Percentiles rank a stretch among this genome's conserved stretches.
Evolutionary conservation across 2,329 filamentous ascomycete genomes (phyloP).

Genomic region (Zymoseptoria tritici): DNA sequence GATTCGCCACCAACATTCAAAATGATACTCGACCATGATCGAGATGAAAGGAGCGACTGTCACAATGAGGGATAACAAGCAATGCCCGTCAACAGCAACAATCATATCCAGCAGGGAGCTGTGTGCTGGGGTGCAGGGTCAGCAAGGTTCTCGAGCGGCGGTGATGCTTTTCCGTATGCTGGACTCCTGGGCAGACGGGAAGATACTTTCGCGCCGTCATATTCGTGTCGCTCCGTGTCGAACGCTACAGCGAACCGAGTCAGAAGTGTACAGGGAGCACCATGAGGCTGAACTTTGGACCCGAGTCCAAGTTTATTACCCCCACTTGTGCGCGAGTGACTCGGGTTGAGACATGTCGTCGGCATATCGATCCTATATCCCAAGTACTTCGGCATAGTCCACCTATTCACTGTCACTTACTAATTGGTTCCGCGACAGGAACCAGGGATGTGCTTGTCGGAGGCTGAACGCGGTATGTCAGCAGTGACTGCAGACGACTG

Average conservation of each 20-base stretch:
- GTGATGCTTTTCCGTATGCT: not conserved
- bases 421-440: not conserved
- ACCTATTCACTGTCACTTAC: not conserved
- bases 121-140: not conserved
- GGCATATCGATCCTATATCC: not conserved
- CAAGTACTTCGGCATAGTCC: not conserved
- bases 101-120: not conserved
- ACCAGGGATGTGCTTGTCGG: not conserved
- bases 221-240: not conserved
- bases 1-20: not conserved
- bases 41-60: not conserved
- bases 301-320: not conserved
- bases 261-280: not conserved
- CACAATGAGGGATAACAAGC: not conserved
- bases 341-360: not conserved
- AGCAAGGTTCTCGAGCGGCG: not conserved
- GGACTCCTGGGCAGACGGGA: not conserved
- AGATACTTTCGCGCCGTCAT: not conserved
- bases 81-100: not conserved
- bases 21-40: not conserved
- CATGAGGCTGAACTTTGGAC: not conserved
- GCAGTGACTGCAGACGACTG: not conserved
- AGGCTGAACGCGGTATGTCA: not conserved
- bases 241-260: not conserved
- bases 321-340: too few species aligned